Conservation (phyloP, 2,329 filamentous ascomycete species). For the Westerdykella aurantiaca region DNA sequence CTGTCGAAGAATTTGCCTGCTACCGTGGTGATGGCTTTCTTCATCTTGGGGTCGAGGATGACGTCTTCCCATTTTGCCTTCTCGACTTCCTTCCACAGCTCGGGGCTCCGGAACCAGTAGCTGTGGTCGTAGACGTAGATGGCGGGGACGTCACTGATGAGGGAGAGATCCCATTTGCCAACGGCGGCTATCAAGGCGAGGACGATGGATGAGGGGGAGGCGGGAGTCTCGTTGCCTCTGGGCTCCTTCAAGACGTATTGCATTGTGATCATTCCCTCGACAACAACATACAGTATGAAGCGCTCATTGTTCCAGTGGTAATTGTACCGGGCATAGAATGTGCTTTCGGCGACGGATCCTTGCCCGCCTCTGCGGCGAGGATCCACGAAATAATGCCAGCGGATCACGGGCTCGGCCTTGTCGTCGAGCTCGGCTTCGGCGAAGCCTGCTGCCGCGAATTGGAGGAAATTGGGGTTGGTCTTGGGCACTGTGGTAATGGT, state of each 20-base stretch:
- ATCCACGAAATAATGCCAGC: slow-evolving; percentile 35
- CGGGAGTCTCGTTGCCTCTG: slow-evolving; percentile 23
- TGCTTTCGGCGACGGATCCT: slow-evolving; percentile 34
- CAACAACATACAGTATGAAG: slow-evolving; percentile 38
- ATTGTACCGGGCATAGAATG: slow-evolving; percentile 38
- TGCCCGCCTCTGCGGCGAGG: slow-evolving; percentile 23
- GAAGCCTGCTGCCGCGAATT: slow-evolving; percentile 40
- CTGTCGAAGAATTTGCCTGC: slow-evolving; percentile 37
- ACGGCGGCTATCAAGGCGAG: slow-evolving; percentile 36
- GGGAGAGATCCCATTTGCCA: slow-evolving; percentile 28
- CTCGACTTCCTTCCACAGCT: slow-evolving; percentile 37
- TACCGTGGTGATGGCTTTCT: slow-evolving; percentile 38
- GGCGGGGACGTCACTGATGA: slow-evolving; percentile 30
- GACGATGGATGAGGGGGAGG: slow-evolving; percentile 32
- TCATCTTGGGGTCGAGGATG: slow-evolving; percentile 43
- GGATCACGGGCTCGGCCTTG: slow-evolving; percentile 33
- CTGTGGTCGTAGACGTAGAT: slow-evolving; percentile 43
- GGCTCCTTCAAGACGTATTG: slow-evolving; percentile 41
- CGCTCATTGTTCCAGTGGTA: slow-evolving; percentile 36
- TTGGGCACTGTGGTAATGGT: slow-evolving; percentile 38
- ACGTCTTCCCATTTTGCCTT: slow-evolving; percentile 43
- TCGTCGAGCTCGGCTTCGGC: slow-evolving; percentile 36
- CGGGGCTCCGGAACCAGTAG: slow-evolving; percentile 38
- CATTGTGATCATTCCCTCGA: slow-evolving; percentile 16
- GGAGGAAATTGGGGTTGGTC: slow-evolving; percentile 34